Base-by-base conservation (phyloP, 192 early-diverging fungal genomes). In the Coemansia sp. region DNA sequence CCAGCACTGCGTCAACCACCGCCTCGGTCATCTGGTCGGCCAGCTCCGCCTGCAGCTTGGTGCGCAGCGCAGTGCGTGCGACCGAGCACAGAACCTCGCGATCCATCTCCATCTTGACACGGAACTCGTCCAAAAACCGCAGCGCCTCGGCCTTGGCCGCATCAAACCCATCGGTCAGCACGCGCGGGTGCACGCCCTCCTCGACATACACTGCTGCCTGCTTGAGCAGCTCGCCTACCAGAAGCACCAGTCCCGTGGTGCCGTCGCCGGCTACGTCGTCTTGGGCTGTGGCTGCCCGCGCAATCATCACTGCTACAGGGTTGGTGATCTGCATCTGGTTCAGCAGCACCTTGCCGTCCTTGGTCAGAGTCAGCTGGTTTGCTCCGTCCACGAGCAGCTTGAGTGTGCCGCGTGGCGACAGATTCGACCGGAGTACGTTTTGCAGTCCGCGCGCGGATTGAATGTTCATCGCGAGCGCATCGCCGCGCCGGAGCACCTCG, bases 251-350 rank as follows among this genome's bases (percentile, higher is more conserved):
- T 10, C 92, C 92, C 3, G 97, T 99, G 17, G 97, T 99, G 41
- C 97, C 97, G 55, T 99, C 97, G 35, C 97, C 97, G 23, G 95
- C 97, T 32, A 98, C 87, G 58, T 99, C 97, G 78, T 99, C 97
- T 77, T 99, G 97, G 22, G 95, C 95, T 18, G 93, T 97, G 1
- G 97, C 94, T n/a, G 97, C 91, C 14, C 94, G 83, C 19, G 97
- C 97, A 70, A 99, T 97, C 97, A 99, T 99, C 50, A 90, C 88
- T 19, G 97, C 97, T 4, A 94, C 96, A 6, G 97, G 97, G 74
- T 99, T 94, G 87, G 96, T 94, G 75, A 99, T 99, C 94, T 99
- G 97, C 97, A 99, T 99, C 78, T 99, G 95, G 55, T 78, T 93
- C 54, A 99, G 79, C 22, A 99, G 87, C 33, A 99, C 97, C 64